Evolutionary conservation across 148 eudicot genomes (phyloP).

Genomic region (Dianthus caryophyllus): DNA sequence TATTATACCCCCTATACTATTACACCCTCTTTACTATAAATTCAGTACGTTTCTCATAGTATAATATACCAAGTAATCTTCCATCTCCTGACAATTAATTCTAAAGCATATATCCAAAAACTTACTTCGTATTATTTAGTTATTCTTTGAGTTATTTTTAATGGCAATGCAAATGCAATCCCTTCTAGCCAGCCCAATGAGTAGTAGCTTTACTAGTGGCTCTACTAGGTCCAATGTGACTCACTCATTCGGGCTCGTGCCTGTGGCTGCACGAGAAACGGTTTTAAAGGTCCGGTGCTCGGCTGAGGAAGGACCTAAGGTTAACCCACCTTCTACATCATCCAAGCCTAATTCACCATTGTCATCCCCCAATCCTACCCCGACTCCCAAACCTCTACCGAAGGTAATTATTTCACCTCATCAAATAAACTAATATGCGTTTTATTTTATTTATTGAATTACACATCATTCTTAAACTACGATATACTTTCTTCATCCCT

Average conservation of each 20-base stretch:
- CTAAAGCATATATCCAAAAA: not conserved
- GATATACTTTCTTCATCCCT: too few species aligned
- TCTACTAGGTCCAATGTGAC: conserved; percentile 7
- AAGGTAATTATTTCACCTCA: too few species aligned
- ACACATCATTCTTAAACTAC: too few species aligned
- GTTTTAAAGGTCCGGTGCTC: conserved; percentile 23
- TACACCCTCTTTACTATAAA: not conserved
- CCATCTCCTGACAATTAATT: not conserved
- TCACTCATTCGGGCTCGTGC: conserved; percentile 7
- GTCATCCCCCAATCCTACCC: not conserved
- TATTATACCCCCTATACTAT: not conserved
- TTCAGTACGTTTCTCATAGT: not conserved
- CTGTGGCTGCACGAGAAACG: conserved; percentile 10
- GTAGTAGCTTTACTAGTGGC: conserved; percentile 5
- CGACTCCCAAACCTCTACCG: conserved; percentile 26
- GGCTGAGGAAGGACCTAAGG: conserved; percentile 24
- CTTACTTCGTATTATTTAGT: too few species aligned
- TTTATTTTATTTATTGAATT: too few species aligned
- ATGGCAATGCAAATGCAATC: conserved; percentile 34
- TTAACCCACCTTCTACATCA: not conserved
- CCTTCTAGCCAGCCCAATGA: conserved; percentile 18
- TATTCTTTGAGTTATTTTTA: too few species aligned
- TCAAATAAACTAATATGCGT: too few species aligned
- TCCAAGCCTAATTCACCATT: not conserved
- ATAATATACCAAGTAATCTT: conserved; percentile 1